These are phyloP conservation scores for Russula virescens DNA, from an alignment of 768 basidiomycete genomes.

Conservation along the genomic window DNA sequence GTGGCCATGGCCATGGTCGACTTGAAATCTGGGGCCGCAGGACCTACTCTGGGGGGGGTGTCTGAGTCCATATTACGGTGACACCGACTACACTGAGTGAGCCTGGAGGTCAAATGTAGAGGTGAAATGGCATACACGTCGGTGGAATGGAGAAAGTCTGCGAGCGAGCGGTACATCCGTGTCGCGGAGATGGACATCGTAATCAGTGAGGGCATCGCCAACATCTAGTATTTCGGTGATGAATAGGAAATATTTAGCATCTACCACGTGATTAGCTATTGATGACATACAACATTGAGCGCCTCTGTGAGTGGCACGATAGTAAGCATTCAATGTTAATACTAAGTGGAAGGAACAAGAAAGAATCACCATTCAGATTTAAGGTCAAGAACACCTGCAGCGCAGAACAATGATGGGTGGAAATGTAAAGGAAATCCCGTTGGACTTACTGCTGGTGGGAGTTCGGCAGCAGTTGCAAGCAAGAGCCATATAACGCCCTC, in stretches of 20 bases:
- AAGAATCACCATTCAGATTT: neutral
- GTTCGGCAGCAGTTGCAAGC: neutral
- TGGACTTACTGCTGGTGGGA: neutral
- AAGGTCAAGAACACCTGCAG: neutral
- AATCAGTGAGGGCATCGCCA: neutral
- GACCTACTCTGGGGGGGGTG: neutral
- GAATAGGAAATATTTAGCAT: too few relatives aligned
- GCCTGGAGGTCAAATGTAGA: neutral
- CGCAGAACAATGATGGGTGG: neutral
- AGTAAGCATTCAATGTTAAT: neutral
- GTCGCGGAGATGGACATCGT: neutral
- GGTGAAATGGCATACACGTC: neutral
- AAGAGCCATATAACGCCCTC: neutral
- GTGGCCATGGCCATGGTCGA: neutral
- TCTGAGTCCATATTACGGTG: neutral
- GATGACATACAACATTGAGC: neutral
- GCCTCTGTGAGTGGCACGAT: neutral
- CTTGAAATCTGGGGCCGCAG: neutral
- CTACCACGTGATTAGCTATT: neutral
- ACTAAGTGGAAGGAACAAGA: neutral
- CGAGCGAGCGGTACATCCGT: neutral
- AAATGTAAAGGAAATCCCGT: neutral
- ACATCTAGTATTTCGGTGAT: neutral
- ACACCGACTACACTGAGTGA: neutral
- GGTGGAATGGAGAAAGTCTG: neutral